Conservation (phyloP, 2,329 filamentous ascomycete genomes). For the Aciculosporium take region DNA sequence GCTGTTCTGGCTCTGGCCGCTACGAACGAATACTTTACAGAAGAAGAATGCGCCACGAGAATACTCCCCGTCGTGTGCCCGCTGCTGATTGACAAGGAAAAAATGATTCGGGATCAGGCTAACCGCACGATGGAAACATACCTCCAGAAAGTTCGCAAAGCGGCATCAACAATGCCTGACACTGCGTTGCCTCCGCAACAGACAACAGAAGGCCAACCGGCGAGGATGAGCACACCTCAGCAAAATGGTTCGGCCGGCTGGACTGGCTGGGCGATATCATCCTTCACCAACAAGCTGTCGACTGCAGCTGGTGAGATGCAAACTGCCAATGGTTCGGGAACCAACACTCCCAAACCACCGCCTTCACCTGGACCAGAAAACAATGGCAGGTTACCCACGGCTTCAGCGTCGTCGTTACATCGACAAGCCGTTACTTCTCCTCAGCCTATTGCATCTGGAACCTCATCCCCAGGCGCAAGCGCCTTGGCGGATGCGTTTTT, state of each 20-base stretch:
- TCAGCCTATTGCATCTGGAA: slow-evolving; percentile 29
- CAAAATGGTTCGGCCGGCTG: slow-evolving; percentile 43
- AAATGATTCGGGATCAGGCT: slow-evolving; percentile 81
- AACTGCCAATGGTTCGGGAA: slow-evolving; percentile 30
- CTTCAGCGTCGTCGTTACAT: slow-evolving; percentile 45
- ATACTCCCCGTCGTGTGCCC: slow-evolving; percentile 77
- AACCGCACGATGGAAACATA: slow-evolving; percentile 82
- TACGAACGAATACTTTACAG: slow-evolving; percentile 72
- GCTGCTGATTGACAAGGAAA: slow-evolving; percentile 84
- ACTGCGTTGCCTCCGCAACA: slow-evolving; percentile 55
- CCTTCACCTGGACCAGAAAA: slow-evolving; percentile 26
- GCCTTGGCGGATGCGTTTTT: slow-evolving; percentile 36
- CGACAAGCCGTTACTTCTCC: slow-evolving; percentile 44
- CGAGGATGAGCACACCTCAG: slow-evolving; percentile 70
- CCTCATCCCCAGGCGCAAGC: slow-evolving; percentile 31
- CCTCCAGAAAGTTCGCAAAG: slow-evolving; percentile 67
- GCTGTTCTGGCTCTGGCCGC: slow-evolving; percentile 73
- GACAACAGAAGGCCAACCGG: slow-evolving; percentile 36
- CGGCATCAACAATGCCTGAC: slow-evolving; percentile 64
- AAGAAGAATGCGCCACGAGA: slow-evolving; percentile 77
- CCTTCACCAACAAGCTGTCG: slow-evolving; percentile 89
- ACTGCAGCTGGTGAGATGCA: slow-evolving; percentile 78
- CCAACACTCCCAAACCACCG: slow-evolving; percentile 26
- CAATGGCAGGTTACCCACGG: slow-evolving; percentile 23
- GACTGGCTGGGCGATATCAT: slow-evolving; percentile 97